Percentiles rank a stretch among this genome's conserved stretches.
phyloP scores from a whole-genome alignment of 192 early-diverging fungal species.

The Cladochytrium replicatum region DNA sequence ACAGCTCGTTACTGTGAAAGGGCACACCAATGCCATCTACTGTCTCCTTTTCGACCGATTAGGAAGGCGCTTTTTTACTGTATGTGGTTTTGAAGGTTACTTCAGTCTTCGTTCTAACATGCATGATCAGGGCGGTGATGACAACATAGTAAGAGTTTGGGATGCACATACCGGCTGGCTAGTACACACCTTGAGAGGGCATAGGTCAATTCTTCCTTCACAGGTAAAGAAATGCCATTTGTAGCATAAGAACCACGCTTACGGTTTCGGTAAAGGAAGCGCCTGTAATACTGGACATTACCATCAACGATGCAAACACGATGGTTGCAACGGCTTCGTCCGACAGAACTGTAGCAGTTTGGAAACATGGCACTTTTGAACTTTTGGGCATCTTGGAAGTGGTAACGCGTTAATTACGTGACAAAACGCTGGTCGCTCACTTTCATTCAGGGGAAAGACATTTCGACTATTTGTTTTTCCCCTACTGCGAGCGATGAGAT shows the following conservation, averaged over 20 bases:
- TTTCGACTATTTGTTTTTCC: conserved; percentile 62
- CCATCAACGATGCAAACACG: conserved; percentile 67
- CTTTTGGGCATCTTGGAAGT: conserved; percentile 36
- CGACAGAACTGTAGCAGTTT: conserved; percentile 68
- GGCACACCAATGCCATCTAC: conserved; percentile 67
- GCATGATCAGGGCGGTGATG: conserved; percentile 63
- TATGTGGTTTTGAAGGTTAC: conserved; percentile 5
- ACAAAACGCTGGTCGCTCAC: conserved; percentile 15
- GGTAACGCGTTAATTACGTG: conserved; percentile 15
- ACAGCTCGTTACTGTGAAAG: conserved; percentile 53
- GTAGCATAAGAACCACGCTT: too few species aligned
- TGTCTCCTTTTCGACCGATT: conserved; percentile 69
- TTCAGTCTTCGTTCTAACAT: background rate
- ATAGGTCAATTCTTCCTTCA: conserved; percentile 21
- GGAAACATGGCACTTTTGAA: conserved; percentile 60
- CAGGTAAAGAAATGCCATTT: conserved; percentile 15
- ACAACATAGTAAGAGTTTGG: conserved; percentile 79
- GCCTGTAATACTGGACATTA: conserved; percentile 65
- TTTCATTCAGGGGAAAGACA: conserved; percentile 35
- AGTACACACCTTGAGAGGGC: conserved; percentile 74
- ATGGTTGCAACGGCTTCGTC: conserved; percentile 65
- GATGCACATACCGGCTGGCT: conserved; percentile 66
- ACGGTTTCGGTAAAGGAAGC: background rate
- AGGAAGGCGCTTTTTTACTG: conserved; percentile 61
- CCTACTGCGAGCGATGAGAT: conserved; percentile 60